Conservation (phyloP, 2,329 filamentous ascomycete species). For the Microcera coccophila region DNA sequence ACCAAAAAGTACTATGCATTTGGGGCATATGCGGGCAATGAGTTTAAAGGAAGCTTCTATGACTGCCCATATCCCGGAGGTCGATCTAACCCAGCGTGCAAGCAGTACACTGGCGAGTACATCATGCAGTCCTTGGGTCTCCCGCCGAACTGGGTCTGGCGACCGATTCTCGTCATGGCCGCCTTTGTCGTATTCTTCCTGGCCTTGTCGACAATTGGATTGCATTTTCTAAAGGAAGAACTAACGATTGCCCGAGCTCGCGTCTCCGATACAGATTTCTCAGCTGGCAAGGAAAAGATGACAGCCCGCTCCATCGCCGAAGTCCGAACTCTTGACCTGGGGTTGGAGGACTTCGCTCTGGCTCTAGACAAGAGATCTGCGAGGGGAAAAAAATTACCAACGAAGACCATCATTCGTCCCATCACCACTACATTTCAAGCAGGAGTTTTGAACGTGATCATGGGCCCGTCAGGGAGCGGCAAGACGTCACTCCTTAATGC, state of each 20-base stretch:
- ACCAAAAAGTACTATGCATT: constrained; percentile 65
- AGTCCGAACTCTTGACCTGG: constrained; percentile 60
- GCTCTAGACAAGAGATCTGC: constrained; percentile 58
- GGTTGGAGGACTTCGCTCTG: constrained; percentile 61
- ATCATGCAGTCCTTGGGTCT: constrained; percentile 68
- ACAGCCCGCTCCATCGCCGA: constrained; percentile 47
- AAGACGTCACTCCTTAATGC: constrained; percentile 73
- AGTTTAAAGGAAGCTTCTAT: constrained; percentile 69
- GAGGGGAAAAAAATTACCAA: constrained; percentile 48
- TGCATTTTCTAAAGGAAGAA: constrained; percentile 62
- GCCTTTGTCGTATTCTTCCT: constrained; percentile 63
- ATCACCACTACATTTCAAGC: constrained; percentile 64
- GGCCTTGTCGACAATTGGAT: constrained; percentile 54
- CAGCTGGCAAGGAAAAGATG: constrained; percentile 69
- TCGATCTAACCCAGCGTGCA: constrained; percentile 60
- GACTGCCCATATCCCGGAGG: constrained; percentile 64
- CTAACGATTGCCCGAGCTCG: constrained; percentile 66
- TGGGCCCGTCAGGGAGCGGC: constrained; percentile 74
- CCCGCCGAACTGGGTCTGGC: constrained; percentile 61
- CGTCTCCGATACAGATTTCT: constrained; percentile 56
- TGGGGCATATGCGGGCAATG: constrained; percentile 66
- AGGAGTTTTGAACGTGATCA: constrained; percentile 69
- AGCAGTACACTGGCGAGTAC: constrained; percentile 64
- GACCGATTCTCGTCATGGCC: constrained; percentile 60
- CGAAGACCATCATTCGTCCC: constrained; percentile 61